These are phyloP conservation scores for Colletotrichum abscissum DNA, from an alignment of 2,329 filamentous ascomycete genomes.

Conservation along the genomic window DNA sequence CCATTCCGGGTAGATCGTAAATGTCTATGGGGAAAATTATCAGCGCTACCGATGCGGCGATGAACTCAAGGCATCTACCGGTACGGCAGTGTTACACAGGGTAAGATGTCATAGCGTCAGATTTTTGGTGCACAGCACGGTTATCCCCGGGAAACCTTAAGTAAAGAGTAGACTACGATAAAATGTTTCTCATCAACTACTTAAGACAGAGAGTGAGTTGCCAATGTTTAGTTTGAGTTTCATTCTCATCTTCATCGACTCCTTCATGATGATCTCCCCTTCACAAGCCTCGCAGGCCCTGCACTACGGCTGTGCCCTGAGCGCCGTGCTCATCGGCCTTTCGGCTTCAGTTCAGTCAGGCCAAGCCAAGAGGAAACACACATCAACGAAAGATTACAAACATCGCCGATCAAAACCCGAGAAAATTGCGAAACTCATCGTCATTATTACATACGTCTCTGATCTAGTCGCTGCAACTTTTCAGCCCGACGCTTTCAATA, in stretches of 20 bases:
- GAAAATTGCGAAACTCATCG: neutral
- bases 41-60: neutral
- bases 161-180: neutral
- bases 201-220: neutral
- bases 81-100: neutral
- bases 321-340: neutral
- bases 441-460: neutral
- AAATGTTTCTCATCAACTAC: neutral
- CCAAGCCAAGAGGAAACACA: neutral
- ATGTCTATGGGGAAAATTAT: neutral
- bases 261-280: neutral
- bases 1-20: slow-evolving; percentile 3
- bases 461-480: neutral
- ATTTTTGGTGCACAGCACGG: neutral
- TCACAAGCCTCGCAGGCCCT: neutral
- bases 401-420: neutral
- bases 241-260: neutral
- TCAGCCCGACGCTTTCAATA: neutral
- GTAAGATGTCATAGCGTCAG: neutral
- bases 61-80: neutral
- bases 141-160: neutral
- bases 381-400: neutral
- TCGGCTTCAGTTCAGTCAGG: neutral
- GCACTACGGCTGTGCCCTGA: slow-evolving; percentile 18
- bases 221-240: too few species aligned